Percentiles rank a stretch among this genome's conserved stretches.
phyloP scores from a whole-genome alignment of 768 basidiomycete genomes.

The Mycena latifolia region DNA sequence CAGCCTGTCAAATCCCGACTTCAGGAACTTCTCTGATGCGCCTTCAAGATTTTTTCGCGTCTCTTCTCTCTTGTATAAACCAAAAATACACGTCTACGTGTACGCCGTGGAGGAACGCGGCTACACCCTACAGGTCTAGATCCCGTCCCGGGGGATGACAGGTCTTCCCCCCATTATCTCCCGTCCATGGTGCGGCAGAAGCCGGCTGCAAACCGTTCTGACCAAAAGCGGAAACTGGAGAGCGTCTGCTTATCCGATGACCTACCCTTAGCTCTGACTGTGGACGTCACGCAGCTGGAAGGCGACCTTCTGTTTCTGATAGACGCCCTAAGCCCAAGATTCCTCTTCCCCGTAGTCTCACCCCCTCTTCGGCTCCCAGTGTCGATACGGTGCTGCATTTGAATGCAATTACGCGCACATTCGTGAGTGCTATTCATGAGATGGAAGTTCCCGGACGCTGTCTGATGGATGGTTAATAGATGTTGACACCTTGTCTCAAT shows the following conservation, averaged over 20 bases:
- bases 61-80: background rate
- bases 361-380: constrained; percentile 6
- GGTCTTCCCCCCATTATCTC: background rate
- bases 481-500: constrained; percentile 22
- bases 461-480: constrained; percentile 20
- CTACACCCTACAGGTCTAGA: too few relatives aligned
- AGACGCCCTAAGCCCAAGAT: background rate
- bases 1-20: constrained; percentile 1
- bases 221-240: background rate
- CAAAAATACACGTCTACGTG: background rate
- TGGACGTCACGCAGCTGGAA: background rate
- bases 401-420: background rate
- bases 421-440: constrained; percentile 6
- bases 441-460: constrained; percentile 2
- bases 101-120: too few relatives aligned
- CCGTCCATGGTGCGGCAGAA: background rate
- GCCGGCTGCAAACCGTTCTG: background rate
- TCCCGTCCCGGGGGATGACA: too few relatives aligned
- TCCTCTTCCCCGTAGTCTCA: background rate
- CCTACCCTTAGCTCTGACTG: background rate
- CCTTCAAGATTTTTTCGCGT: background rate
- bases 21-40: background rate
- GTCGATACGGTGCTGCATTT: background rate
- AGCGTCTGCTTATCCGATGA: background rate
- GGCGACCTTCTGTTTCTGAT: constrained; percentile 15